Percentiles rank a stretch among this genome's conserved stretches.
Conservation (phyloP, 2,329 filamentous ascomycete genomes). For the Pestalotiopsis fici region DNA sequence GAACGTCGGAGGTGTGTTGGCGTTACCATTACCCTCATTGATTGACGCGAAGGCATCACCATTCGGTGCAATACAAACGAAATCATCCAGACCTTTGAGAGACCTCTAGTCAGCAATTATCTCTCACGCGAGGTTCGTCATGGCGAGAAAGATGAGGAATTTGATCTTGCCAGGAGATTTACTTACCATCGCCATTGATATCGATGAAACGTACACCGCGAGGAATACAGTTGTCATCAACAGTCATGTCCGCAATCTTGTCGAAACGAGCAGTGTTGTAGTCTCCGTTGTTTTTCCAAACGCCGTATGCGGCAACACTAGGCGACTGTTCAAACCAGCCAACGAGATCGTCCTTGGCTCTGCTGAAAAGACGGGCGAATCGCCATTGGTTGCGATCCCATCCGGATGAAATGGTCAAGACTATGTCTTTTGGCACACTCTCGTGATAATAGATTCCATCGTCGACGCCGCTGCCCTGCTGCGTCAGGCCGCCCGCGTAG, state of each 20-base stretch:
- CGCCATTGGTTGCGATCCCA: slow-evolving; percentile 23
- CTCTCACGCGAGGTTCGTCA: too few relatives aligned
- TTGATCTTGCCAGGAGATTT: neutral
- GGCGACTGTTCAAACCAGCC: slow-evolving; percentile 29
- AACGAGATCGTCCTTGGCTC: slow-evolving; percentile 19
- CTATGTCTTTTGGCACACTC: slow-evolving; percentile 15
- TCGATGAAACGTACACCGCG: slow-evolving; percentile 14
- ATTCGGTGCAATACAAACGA: slow-evolving; percentile 27
- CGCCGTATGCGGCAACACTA: slow-evolving; percentile 15
- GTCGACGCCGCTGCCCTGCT: slow-evolving; percentile 26
- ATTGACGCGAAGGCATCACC: slow-evolving; percentile 16
- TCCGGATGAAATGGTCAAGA: slow-evolving; percentile 15
- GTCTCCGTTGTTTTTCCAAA: slow-evolving; percentile 8
- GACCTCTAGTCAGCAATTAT: neutral
- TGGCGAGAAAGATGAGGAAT: neutral
- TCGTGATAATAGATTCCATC: slow-evolving; percentile 30
- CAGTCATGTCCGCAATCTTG: slow-evolving; percentile 16
- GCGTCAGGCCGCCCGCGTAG: slow-evolving; percentile 23
- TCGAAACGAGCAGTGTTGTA: slow-evolving; percentile 1
- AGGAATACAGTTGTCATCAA: slow-evolving; percentile 5
- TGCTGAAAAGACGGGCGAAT: slow-evolving; percentile 19
- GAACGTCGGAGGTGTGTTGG: slow-evolving; percentile 19
- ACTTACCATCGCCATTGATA: slow-evolving; percentile 16
- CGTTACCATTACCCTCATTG: slow-evolving; percentile 20
- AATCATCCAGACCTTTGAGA: slow-evolving; percentile 26